Percentiles rank a stretch among this genome's conserved stretches.
These are phyloP conservation scores for Talaromyces stipitatus DNA, from an alignment of 495 filamentous ascomycete genomes.

Conservation along the genomic window DNA sequence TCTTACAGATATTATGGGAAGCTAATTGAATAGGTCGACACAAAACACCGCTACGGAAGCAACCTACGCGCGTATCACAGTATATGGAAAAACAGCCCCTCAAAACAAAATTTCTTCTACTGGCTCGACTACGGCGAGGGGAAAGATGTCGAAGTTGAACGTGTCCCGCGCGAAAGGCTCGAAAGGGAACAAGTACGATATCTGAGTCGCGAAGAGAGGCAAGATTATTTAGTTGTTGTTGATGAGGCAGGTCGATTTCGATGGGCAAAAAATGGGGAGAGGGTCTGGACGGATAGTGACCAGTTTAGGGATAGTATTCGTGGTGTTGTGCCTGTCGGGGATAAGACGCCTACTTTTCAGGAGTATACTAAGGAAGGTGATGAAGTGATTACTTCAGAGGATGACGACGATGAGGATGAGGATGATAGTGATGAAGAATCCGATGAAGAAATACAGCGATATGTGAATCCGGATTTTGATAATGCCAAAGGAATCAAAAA, in stretches of 20 bases:
- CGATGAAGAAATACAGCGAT: conserved; percentile 37
- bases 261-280: conserved; percentile 71
- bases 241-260: conserved; percentile 59
- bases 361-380: conserved; percentile 11
- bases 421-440: background rate
- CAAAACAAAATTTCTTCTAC: conserved; percentile 86
- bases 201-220: conserved; percentile 61
- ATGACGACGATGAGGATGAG: background rate
- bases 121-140: conserved; percentile 88
- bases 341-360: conserved; percentile 45
- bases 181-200: conserved; percentile 68
- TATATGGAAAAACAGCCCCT: conserved; percentile 70
- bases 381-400: background rate
- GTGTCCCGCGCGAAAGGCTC: conserved; percentile 56
- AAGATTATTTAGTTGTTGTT: conserved; percentile 64
- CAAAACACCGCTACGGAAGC: conserved; percentile 79
- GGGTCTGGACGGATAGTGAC: conserved; percentile 63
- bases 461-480: conserved; percentile 47
- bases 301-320: conserved; percentile 70
- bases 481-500: conserved; percentile 53
- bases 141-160: conserved; percentile 44
- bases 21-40: too few species aligned
- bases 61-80: conserved; percentile 80
- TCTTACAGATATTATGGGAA: too few species aligned
- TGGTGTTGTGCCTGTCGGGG: conserved; percentile 63